Conservation (phyloP, 2,329 filamentous ascomycete species). For the Waltergamsia citrina region DNA sequence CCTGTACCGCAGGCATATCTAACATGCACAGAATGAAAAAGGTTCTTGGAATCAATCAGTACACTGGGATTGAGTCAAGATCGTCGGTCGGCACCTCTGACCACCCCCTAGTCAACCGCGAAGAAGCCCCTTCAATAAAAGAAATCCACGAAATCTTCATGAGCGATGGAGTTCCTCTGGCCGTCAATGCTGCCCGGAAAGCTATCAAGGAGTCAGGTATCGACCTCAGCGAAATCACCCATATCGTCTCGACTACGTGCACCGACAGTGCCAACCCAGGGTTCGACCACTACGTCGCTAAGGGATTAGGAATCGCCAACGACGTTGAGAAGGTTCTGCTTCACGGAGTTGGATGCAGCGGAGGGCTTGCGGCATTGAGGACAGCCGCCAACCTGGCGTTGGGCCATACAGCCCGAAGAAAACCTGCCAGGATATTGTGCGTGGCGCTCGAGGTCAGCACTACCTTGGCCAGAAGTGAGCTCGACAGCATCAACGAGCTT, state of each 20-base stretch:
- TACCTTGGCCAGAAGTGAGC: conserved; percentile 52
- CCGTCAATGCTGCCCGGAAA: conserved; percentile 43
- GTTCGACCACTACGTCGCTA: conserved; percentile 56
- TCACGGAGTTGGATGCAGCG: conserved; percentile 57
- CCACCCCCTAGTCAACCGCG: conserved; percentile 51
- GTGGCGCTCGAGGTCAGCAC: conserved; percentile 56
- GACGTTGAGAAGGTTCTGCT: conserved; percentile 55
- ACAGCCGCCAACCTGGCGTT: conserved; percentile 59
- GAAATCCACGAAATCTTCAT: conserved; percentile 47
- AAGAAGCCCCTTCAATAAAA: conserved; percentile 37
- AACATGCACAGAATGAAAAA: conserved; percentile 60
- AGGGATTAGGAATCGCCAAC: conserved; percentile 44
- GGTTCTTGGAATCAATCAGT: conserved; percentile 53
- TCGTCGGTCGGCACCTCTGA: conserved; percentile 52
- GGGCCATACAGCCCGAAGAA: conserved; percentile 47
- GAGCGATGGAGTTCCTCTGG: conserved; percentile 47
- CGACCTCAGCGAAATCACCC: conserved; percentile 43
- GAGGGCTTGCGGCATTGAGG: conserved; percentile 50
- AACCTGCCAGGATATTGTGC: conserved; percentile 54
- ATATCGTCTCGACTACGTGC: conserved; percentile 59
- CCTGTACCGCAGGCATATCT: too few relatives aligned
- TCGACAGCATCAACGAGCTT: conserved; percentile 49
- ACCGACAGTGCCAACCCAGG: conserved; percentile 62
- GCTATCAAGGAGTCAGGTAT: conserved; percentile 19
- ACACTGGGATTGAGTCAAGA: conserved; percentile 54